Conservation (phyloP, 2,329 filamentous ascomycete species). For the Amauroascus niger region DNA sequence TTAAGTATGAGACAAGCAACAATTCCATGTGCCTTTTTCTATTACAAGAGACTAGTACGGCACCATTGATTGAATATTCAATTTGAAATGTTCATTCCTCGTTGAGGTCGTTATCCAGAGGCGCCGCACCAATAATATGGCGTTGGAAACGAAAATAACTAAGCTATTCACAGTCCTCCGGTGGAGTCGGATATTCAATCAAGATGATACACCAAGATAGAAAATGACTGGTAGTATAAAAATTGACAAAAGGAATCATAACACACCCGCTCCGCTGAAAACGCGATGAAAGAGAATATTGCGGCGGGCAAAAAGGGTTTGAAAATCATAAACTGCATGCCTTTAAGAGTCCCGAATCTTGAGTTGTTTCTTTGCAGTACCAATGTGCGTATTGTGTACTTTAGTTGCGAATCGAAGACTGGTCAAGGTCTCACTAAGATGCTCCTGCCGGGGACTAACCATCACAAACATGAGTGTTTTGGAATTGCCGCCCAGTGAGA, state of each 20-base stretch:
- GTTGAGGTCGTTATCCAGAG: conserved; percentile 1
- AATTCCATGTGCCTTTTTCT: too few relatives aligned
- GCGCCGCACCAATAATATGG: not conserved
- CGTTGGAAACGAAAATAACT: not conserved
- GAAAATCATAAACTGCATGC: not conserved
- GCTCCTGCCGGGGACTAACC: conserved; percentile 83
- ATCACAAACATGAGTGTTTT: conserved; percentile 99
- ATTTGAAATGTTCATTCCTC: conserved; percentile 15
- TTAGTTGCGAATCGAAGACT: conserved; percentile 95
- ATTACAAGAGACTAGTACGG: too few relatives aligned
- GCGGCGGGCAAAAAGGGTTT: conserved; percentile 14
- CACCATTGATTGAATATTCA: not conserved
- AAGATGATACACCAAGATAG: conserved; percentile 7
- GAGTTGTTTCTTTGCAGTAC: conserved; percentile 56
- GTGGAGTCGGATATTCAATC: not conserved
- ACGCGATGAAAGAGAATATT: not conserved
- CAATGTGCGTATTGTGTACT: conserved; percentile 80
- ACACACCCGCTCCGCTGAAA: conserved; percentile 13
- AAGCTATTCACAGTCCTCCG: not conserved
- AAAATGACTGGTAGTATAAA: not conserved
- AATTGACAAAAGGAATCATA: conserved; percentile 11
- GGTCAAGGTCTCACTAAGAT: conserved; percentile 85
- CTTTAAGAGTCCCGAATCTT: conserved; percentile 27
- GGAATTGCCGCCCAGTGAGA: conserved; percentile 85
- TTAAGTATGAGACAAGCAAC: too few relatives aligned